Conservation (phyloP, 306 rosid genomes). For the Cicer arietinum region DNA sequence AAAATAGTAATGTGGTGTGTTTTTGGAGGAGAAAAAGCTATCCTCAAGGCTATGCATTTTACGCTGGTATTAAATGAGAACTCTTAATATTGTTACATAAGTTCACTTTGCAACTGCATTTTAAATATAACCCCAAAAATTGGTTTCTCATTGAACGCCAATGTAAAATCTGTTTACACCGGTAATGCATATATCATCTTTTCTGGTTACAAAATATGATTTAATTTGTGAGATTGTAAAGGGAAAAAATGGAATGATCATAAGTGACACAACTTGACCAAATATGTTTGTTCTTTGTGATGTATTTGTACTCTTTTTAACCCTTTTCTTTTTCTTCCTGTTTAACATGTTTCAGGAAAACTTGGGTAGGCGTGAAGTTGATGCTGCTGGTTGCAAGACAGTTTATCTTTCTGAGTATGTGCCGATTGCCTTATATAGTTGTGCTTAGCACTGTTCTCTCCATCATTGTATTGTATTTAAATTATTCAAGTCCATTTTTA, state of each 20-base stretch:
- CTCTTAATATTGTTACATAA: too few species aligned
- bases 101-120: too few species aligned
- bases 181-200: too few species aligned
- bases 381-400: slow-evolving; percentile 81
- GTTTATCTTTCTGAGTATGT: slow-evolving; percentile 86
- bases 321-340: slow-evolving; percentile 16
- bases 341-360: slow-evolving; percentile 60
- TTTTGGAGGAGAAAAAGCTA: neutral
- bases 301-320: slow-evolving; percentile 19
- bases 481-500: slow-evolving; percentile 20
- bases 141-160: too few species aligned
- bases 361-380: slow-evolving; percentile 75
- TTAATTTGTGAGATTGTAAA: slow-evolving; percentile 1
- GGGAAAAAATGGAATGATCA: slow-evolving; percentile 10
- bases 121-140: too few species aligned
- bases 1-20: neutral
- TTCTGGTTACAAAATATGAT: neutral
- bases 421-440: slow-evolving; percentile 26
- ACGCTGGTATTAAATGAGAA: too few species aligned
- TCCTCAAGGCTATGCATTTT: too few species aligned
- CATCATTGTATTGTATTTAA: slow-evolving; percentile 5
- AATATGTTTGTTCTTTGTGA: neutral
- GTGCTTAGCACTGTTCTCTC: neutral
- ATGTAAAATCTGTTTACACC: too few species aligned
- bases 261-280: neutral